These are phyloP conservation scores for Jacaranda mimosifolia DNA, from an alignment of 257 asterid genomes.

Conservation along the genomic window DNA sequence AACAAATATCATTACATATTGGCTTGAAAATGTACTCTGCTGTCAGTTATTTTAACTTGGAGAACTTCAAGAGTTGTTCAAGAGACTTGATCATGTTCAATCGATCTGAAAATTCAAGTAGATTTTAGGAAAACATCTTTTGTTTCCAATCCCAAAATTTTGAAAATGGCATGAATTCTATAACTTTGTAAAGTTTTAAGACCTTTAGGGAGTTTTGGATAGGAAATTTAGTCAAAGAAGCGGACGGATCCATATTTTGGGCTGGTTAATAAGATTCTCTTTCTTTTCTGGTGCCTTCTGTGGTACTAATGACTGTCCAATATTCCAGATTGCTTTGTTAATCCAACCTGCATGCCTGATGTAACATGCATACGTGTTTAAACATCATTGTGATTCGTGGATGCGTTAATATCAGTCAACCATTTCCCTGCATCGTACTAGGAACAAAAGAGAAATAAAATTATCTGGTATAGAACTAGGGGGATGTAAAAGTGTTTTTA, in stretches of 20 bases:
- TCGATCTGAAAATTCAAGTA: background rate
- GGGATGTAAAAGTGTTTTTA: background rate
- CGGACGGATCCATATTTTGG: background rate
- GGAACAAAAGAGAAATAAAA: background rate
- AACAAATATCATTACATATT: slow-evolving; percentile 23
- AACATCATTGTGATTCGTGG: slow-evolving; percentile 14
- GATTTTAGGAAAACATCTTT: background rate
- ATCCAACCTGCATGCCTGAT: background rate
- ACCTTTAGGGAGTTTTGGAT: slow-evolving; percentile 5
- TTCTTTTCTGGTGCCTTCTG: slow-evolving; percentile 11
- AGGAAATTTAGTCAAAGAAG: slow-evolving; percentile 2
- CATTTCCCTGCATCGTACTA: background rate
- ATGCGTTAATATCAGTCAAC: background rate
- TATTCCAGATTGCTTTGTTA: slow-evolving; percentile 6
- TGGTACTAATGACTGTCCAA: background rate
- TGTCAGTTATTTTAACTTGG: slow-evolving; percentile 17
- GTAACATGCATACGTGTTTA: slow-evolving; percentile 6
- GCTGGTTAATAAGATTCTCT: background rate
- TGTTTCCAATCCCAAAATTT: background rate
- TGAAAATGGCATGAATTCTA: background rate
- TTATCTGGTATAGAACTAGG: background rate
- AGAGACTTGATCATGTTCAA: slow-evolving; percentile 2
- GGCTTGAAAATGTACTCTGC: slow-evolving; percentile 3
- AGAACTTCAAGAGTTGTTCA: slow-evolving; percentile 23
- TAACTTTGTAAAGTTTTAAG: background rate